Evolutionary conservation across 352 stramenopile genomes (phyloP).

Genomic region (Pythium coloratum): DNA sequence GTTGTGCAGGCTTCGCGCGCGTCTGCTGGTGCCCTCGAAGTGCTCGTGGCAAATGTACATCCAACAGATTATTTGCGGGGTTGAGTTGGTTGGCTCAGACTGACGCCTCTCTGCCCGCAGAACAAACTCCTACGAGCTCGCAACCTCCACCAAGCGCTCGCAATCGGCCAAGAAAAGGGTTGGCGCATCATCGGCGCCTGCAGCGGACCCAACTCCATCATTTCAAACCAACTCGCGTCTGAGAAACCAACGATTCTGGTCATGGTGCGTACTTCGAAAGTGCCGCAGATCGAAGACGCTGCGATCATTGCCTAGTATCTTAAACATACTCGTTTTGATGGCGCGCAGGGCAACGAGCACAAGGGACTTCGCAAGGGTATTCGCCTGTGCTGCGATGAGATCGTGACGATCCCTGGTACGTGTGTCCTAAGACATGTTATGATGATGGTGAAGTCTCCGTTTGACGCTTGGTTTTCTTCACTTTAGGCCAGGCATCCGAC

Average conservation of each 20-base stretch:
- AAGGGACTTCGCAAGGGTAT: conserved; percentile 72
- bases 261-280: conserved; percentile 44
- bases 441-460: not conserved
- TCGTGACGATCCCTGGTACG: conserved; percentile 69
- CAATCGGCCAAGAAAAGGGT: conserved; percentile 59
- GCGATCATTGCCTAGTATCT: too few species aligned
- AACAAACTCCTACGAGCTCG: conserved; percentile 61
- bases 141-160: conserved; percentile 72
- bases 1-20: conserved; percentile 52
- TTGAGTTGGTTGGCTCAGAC: not conserved
- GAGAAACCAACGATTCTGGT: conserved; percentile 74
- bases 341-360: conserved; percentile 68
- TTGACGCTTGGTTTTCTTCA: not conserved
- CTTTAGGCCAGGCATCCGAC: conserved; percentile 46
- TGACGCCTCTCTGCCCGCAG: conserved; percentile 25
- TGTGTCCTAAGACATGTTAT: not conserved
- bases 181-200: conserved; percentile 75
- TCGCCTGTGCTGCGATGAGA: conserved; percentile 67
- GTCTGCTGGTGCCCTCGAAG: conserved; percentile 72
- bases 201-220: conserved; percentile 71
- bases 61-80: not conserved
- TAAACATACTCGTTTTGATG: not conserved
- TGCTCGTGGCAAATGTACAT: conserved; percentile 69
- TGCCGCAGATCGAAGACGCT: too few species aligned
- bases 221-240: conserved; percentile 46